Base-by-base conservation (phyloP, 495 filamentous ascomycete species). In the Amorphotheca resinae region DNA sequence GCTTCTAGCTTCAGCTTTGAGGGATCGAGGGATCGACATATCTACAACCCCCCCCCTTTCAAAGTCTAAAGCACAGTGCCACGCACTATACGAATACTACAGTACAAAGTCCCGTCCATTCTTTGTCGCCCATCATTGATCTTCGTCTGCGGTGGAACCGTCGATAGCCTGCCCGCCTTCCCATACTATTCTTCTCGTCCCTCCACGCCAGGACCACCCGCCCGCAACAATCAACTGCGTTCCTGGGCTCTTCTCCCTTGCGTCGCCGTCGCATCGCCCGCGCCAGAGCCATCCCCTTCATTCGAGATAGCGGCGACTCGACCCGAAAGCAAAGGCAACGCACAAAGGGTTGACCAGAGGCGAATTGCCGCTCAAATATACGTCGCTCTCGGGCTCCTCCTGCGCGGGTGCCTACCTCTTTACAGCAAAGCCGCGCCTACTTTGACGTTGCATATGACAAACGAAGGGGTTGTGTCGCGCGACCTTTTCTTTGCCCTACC, bases 401-500 rank as follows among this genome's bases (percentile, higher is more conserved):
- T 41, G 16, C 30, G 33, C 54, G 50, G 54, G 42, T 57, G 50
- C 54, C 49, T 55, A 38, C 46, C 39, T 45, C 22, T 41, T 14
- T 18, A 18, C 25, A n/a, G 22, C 30, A 21, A 20, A 39, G 34
- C 15, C 42, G 38, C 52, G 37, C 46, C 41, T 34, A 35, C 33
- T 43, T 45, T 23, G 21, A 32, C 42, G 39, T 41, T 40, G 34
- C 44, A 49, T 42, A 50, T 46, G 50, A 53, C 53, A 53, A 57
- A 53, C 54, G 44, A 51, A 48, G 43, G 46, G 43, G 38, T 48
- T 49, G 51, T 51, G 48, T 51, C 50, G 50, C 48, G 50, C 54
- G 45, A 57, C 54, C 50, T 50, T 34, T 23, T 31, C 36, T 35
- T 55, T 21, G 38, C 46, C 42, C 42, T 50, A 11, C 25, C 25